These are phyloP conservation scores for Alternaria gansuensis DNA, from an alignment of 2,329 filamentous ascomycete species.

Conservation along the genomic window DNA sequence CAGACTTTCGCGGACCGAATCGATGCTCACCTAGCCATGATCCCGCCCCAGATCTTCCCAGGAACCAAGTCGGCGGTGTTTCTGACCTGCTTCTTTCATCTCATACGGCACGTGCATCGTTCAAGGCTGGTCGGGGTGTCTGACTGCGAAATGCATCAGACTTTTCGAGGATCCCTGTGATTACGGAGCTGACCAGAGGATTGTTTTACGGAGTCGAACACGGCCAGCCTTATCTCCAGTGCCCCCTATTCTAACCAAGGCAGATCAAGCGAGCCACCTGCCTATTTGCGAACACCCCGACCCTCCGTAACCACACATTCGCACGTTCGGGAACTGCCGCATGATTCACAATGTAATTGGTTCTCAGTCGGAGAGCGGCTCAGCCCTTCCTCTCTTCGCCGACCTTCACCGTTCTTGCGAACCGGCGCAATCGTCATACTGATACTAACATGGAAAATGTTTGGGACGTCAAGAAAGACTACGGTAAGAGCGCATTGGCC, in stretches of 20 bases:
- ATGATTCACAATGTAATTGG: not conserved
- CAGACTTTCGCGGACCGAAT: not conserved
- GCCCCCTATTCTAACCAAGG: constrained; percentile 4
- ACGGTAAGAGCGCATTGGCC: constrained; percentile 9
- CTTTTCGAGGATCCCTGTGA: not conserved
- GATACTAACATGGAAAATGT: constrained; percentile 6
- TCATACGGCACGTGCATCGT: constrained; percentile 10
- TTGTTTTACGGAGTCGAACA: constrained; percentile 1
- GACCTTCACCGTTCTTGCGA: constrained; percentile 4
- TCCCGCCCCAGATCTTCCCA: not conserved
- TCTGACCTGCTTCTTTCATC: constrained; percentile 2
- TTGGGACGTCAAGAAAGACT: constrained; percentile 3
- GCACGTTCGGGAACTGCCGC: constrained; percentile 3
- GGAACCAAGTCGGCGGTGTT: constrained; percentile 10
- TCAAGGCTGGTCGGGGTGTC: not conserved
- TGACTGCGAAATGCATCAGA: not conserved
- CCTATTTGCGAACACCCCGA: constrained; percentile 12
- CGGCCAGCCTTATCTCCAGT: constrained; percentile 10
- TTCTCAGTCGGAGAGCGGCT: not conserved
- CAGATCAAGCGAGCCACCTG: constrained; percentile 15
- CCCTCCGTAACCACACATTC: not conserved
- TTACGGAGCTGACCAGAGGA: not conserved
- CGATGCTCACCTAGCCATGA: not conserved
- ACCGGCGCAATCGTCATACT: not conserved
- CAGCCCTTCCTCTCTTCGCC: constrained; percentile 1